These are phyloP conservation scores for Thermothielavioides terrestris DNA, from an alignment of 495 filamentous ascomycete genomes.

Conservation along the genomic window DNA sequence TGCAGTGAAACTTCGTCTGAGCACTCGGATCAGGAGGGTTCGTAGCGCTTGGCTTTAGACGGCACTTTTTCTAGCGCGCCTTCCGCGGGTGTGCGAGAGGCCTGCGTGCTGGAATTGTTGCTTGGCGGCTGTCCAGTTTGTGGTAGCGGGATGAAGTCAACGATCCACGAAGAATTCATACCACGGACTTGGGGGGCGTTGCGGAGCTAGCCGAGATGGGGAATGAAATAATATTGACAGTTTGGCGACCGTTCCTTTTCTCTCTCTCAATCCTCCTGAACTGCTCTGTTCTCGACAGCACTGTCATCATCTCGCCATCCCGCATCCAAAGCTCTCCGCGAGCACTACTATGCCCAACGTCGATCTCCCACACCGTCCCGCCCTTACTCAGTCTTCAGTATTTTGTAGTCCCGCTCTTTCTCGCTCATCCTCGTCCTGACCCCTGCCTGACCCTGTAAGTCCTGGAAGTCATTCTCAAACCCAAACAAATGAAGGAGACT, in stretches of 20 bases:
- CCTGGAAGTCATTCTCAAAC: no score
- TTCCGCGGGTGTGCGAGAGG: not conserved
- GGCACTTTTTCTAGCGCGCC: not conserved
- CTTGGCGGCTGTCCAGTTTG: constrained; percentile 6
- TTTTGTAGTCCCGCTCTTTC: no score
- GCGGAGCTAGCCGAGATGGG: not conserved
- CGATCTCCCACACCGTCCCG: no score
- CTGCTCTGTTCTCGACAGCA: no score
- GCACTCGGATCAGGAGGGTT: constrained; percentile 2
- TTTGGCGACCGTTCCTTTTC: not conserved
- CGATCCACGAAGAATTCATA: constrained; percentile 14
- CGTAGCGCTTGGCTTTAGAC: constrained; percentile 11
- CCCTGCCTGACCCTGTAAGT: no score
- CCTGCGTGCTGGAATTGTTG: constrained; percentile 3
- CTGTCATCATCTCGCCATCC: no score
- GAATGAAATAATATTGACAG: constrained; percentile 4
- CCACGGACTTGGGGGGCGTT: not conserved
- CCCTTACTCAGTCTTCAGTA: no score
- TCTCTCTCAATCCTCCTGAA: no score
- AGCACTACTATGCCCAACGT: no score
- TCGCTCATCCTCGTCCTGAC: no score
- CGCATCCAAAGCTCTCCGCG: no score
- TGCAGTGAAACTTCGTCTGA: not conserved
- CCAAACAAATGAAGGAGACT: no score
- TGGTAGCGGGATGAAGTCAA: constrained; percentile 13